These are phyloP conservation scores for Ascochyta fabae DNA, from an alignment of 2,329 filamentous ascomycete species.

Conservation along the genomic window DNA sequence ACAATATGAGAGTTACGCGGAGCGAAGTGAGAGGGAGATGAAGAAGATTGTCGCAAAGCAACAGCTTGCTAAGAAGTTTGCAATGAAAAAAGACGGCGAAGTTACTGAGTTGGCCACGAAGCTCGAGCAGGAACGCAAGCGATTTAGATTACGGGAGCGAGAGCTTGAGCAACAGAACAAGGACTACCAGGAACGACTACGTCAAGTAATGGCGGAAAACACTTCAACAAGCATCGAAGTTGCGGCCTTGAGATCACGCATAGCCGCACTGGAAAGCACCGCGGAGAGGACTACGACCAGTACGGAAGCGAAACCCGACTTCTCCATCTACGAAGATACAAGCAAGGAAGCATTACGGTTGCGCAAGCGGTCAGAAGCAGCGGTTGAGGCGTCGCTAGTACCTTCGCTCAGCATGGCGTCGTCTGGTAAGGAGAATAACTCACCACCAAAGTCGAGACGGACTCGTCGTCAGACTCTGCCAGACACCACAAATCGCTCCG, in stretches of 20 bases:
- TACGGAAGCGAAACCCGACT: conserved; percentile 26
- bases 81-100: conserved; percentile 77
- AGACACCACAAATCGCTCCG: conserved; percentile 21
- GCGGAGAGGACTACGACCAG: conserved; percentile 20
- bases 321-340: conserved; percentile 43
- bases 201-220: conserved; percentile 43
- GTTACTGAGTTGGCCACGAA: conserved; percentile 69
- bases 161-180: conserved; percentile 66
- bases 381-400: conserved; percentile 22
- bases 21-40: conserved; percentile 75
- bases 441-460: conserved; percentile 32
- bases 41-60: conserved; percentile 81
- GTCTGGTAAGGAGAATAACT: conserved; percentile 41
- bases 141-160: conserved; percentile 68
- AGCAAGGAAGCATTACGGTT: conserved; percentile 27
- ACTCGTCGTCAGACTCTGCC: conserved; percentile 34
- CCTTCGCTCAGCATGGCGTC: conserved; percentile 22
- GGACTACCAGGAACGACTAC: conserved; percentile 49
- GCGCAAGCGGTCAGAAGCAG: conserved; percentile 17
- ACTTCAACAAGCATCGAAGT: conserved; percentile 42
- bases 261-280: conserved; percentile 39
- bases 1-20: conserved; percentile 75
- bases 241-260: conserved; percentile 41
- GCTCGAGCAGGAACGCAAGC: conserved; percentile 72
- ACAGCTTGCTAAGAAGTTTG: conserved; percentile 78